Base-by-base conservation (phyloP, 805 yeast species). In the Wickerhamomyces subpelliculosus region DNA sequence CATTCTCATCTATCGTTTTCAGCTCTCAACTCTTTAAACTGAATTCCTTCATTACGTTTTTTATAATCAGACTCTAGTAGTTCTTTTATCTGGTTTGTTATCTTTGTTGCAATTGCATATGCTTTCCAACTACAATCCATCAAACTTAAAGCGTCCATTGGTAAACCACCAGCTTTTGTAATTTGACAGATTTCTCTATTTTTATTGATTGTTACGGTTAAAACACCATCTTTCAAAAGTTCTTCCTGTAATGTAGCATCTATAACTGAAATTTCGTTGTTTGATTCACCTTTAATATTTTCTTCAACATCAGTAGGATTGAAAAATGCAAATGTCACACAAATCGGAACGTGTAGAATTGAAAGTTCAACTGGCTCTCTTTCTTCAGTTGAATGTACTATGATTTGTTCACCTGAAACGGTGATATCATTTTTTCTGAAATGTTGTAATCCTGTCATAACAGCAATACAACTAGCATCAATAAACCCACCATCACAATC, bases 401-500 rank as follows among this genome's bases (percentile, higher is more conserved):
- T 70, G 10, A 86, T 64, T 21, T 72, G 73, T 29, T 77, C 80
- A 12, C 82, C 83, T 31, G 70, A 68, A 9, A 88, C 77, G 2
- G 88, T 74, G 24, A 87, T 73, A 58, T 89, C 96, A 10, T 95
- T 95, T 49, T 84, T 80, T 39, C 74, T 75, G 60, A 78, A 93
- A 57, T 89, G 96, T 47, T 80, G 68, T 38, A 93, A 66, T 1
- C 85, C 95, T 8, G 90, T 75, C 73, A 87, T 82, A 8, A 87
- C 96, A 0, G 93, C 97, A 39, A 88, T 70, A 61, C 96, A 85
- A 30, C 90, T 81, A 7, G 87, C 84, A 59, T 93, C 98, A 29
- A 89, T 80, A 34, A 93, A 72, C 16, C 94, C 94, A 30, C 98
- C 98, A 60, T 93, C 98, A 54, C 78, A 87, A 55, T 88, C 83